phyloP scores from a whole-genome alignment of 805 yeast species.

The Sungouiozyma ichnusensis region DNA sequence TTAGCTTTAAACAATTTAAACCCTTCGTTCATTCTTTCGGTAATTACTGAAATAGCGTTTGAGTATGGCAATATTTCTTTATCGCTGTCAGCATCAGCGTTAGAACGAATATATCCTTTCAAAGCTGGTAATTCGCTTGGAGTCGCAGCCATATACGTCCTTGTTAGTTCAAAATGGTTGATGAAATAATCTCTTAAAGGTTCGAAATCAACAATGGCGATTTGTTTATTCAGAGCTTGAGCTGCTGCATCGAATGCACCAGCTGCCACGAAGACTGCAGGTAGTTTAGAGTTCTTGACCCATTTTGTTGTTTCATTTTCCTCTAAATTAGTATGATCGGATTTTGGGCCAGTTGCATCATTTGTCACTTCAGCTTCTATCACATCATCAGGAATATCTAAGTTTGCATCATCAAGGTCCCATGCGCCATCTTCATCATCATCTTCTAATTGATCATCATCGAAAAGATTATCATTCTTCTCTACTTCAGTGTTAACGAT shows the following conservation, averaged over 20 bases:
- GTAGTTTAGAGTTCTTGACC: constrained; percentile 80
- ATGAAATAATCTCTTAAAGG: constrained; percentile 77
- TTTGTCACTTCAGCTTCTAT: constrained; percentile 34
- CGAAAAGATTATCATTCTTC: constrained; percentile 29
- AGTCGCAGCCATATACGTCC: constrained; percentile 59
- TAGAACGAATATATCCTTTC: constrained; percentile 53
- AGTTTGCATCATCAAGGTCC: constrained; percentile 72
- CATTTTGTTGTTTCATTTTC: constrained; percentile 54
- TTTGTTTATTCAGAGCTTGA: constrained; percentile 79
- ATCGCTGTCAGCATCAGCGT: constrained; percentile 18
- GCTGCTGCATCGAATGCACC: constrained; percentile 97
- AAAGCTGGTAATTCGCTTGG: constrained; percentile 66
- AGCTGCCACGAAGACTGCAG: constrained; percentile 90
- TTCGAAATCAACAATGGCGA: constrained; percentile 77
- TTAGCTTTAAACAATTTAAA: constrained; percentile 77
- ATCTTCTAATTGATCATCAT: constrained; percentile 31
- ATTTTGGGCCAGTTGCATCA: constrained; percentile 20
- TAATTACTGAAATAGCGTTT: constrained; percentile 63
- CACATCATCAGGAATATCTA: constrained; percentile 45
- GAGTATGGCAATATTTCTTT: constrained; percentile 51
- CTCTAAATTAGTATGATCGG: constrained; percentile 29
- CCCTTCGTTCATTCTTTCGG: constrained; percentile 53
- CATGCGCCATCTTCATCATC: constrained; percentile 65
- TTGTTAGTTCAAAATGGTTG: constrained; percentile 74
- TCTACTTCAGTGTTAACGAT: neutral